Evolutionary conservation across 371 early-diverging fungal species (phyloP).

Genomic region (Mucor velutinosus): DNA sequence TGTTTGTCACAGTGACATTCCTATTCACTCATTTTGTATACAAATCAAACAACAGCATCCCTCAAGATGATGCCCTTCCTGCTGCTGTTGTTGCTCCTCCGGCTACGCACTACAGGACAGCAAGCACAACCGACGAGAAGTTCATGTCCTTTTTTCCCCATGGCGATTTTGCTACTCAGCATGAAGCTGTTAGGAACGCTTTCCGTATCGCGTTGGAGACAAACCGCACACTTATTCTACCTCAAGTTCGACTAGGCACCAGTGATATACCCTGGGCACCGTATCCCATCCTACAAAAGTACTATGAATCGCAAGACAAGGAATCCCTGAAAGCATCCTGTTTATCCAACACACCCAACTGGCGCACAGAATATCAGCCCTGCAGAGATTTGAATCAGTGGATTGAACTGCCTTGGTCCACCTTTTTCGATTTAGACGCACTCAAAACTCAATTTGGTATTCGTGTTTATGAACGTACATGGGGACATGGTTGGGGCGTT

Average conservation of each 20-base stretch:
- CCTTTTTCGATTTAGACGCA: slow-evolving; percentile 15
- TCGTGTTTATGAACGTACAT: slow-evolving; percentile 29
- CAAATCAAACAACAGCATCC: neutral
- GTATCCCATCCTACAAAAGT: slow-evolving; percentile 13
- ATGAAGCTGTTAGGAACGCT: slow-evolving; percentile 34
- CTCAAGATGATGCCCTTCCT: neutral
- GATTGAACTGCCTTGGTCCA: slow-evolving; percentile 28
- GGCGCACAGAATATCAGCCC: slow-evolving; percentile 15
- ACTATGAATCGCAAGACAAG: slow-evolving; percentile 25
- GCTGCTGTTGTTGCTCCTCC: too few species aligned
- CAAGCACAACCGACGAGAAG: slow-evolving; percentile 5
- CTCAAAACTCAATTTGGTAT: slow-evolving; percentile 25
- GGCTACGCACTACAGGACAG: neutral
- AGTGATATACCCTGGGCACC: slow-evolving; percentile 17
- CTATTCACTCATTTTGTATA: neutral
- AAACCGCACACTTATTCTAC: slow-evolving; percentile 32
- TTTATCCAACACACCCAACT: neutral
- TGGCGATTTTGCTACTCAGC: slow-evolving; percentile 36
- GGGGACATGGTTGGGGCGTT: slow-evolving; percentile 33
- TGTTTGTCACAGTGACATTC: neutral
- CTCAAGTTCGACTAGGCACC: slow-evolving; percentile 25
- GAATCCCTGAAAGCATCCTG: neutral
- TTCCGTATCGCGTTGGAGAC: slow-evolving; percentile 35
- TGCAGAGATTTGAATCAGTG: slow-evolving; percentile 16
- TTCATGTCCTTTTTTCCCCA: slow-evolving; percentile 44